phyloP scores from a whole-genome alignment of 2,329 filamentous ascomycete species.

The Ophiostoma sp. region DNA sequence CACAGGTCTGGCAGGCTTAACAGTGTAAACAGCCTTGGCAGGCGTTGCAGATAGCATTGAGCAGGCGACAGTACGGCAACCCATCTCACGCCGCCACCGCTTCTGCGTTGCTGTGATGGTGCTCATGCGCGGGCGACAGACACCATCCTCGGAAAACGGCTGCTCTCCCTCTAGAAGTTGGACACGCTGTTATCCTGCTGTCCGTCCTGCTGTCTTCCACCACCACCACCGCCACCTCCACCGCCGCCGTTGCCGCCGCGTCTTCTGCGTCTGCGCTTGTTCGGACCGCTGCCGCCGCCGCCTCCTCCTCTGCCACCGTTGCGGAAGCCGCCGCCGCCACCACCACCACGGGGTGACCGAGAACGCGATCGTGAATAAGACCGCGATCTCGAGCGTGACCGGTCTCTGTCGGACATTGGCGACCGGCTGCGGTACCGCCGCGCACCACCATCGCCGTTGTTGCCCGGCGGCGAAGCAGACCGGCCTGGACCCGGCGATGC shows the following conservation, averaged over 20 bases:
- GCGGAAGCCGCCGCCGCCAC: slow-evolving; percentile 5
- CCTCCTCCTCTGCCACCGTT: slow-evolving; percentile 5
- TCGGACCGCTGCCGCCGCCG: background rate
- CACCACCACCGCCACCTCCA: slow-evolving; percentile 6
- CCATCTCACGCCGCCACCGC: background rate
- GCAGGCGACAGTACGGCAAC: background rate
- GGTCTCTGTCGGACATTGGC: slow-evolving; percentile 36
- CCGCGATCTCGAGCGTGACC: slow-evolving; percentile 29
- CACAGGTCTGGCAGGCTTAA: background rate
- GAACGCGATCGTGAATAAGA: slow-evolving; percentile 18
- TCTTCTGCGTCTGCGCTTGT: slow-evolving; percentile 15
- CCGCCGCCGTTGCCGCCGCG: background rate
- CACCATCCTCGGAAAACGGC: background rate
- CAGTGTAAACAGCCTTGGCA: too few relatives aligned
- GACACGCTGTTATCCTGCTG: background rate
- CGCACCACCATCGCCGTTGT: slow-evolving; percentile 33
- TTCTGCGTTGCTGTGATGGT: background rate
- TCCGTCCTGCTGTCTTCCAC: background rate
- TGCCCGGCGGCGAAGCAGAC: slow-evolving; percentile 29
- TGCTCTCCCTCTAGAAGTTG: background rate
- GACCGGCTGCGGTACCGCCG: slow-evolving; percentile 44
- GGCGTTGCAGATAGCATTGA: background rate
- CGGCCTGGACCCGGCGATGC: slow-evolving; percentile 48
- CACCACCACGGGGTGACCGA: slow-evolving; percentile 15
- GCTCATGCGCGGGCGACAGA: background rate